A percentile compares a stretch with the other conserved stretches of the same genome.
These are phyloP conservation scores for Trypanosomatidae sp. DNA, from an alignment of 208 protist genomes.

Conservation along the genomic window DNA sequence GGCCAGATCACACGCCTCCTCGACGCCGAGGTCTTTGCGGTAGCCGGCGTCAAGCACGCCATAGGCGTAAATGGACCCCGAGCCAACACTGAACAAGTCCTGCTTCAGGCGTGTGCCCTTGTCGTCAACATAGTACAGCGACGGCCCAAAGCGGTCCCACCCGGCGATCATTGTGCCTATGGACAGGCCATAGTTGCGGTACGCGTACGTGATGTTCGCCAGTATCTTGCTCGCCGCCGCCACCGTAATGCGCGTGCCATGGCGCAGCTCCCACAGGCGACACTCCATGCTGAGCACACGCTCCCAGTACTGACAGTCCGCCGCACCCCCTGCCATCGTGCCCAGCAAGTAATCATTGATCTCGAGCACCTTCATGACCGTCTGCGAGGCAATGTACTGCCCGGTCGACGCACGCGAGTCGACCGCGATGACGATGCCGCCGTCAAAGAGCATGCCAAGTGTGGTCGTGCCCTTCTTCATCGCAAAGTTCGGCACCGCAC, in stretches of 20 bases:
- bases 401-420: conserved; percentile 98
- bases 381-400: conserved; percentile 97
- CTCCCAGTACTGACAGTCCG: conserved; percentile 99
- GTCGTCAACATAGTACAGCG: conserved; percentile 99
- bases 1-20: conserved; percentile 97
- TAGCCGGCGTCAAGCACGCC: conserved; percentile 97
- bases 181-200: conserved; percentile 95
- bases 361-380: conserved; percentile 99
- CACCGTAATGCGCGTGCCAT: conserved; percentile 96
- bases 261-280: conserved; percentile 90
- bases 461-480: conserved; percentile 98
- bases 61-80: conserved; percentile 99
- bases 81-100: conserved; percentile 97
- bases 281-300: conserved; percentile 94
- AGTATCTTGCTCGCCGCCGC: conserved; percentile 99
- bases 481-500: conserved; percentile 69
- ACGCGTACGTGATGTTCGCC: conserved; percentile 98
- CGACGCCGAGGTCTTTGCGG: conserved; percentile 86
- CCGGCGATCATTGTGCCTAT: conserved; percentile 98
- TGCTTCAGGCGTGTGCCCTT: conserved; percentile 98
- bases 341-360: conserved; percentile 99
- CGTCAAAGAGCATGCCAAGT: conserved; percentile 96
- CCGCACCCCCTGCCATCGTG: conserved; percentile 99
- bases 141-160: conserved; percentile 95
- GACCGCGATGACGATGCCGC: conserved; percentile 98